Evolutionary conservation across 495 filamentous ascomycete species (phyloP), one percentile per base, ranked within the genome.

Genomic region (Podospora fimiseda): DNA sequence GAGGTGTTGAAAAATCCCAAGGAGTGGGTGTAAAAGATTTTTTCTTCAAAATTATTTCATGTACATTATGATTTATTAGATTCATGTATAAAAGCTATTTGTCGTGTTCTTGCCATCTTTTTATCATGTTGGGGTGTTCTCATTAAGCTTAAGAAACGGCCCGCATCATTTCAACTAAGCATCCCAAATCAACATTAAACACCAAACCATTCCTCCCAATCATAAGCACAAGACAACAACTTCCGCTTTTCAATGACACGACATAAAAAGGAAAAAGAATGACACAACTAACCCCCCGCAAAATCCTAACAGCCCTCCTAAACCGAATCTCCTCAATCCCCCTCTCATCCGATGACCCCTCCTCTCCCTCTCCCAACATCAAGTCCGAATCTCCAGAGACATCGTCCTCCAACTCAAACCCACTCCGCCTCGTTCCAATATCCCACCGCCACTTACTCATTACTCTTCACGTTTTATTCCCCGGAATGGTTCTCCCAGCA

Each of bases 1-100:
- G 84, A 91, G 57, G 86, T 99, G 53, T 69, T 99, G 60, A 83
- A 80, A 73, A 80, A 87, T 58, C 93, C 93, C 6, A 81, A 81
- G 59, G 89, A 97, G 53, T 99, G 93, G 93, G 88, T 93, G 53
- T 95, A 76, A 48, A 50, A n/a, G 24, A 3, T 18, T 37, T 9
- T 19, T 40, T 21, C 21, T 9, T 4, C 9, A 20, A 38, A 22
- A 50, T 1, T n/a, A 24, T 13, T 57, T 40, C 36, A 23, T 55
- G 43, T 59, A 50, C 50, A 59, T 51, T 20, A 45, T 54, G 42
- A 41, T 27, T 22, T 23, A n/a, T 30, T 21, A 15, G 2, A 20
- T 11, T 24, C 21, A 14, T 53, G 51, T 41, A 60, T 20, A 23
- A 20, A 51, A 19, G 51, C 4, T 21, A 33, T 33, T 33, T 33